These are phyloP conservation scores for Ustilago sp. DNA, from an alignment of 1,284 basidiomycete genomes.

Conservation along the genomic window DNA sequence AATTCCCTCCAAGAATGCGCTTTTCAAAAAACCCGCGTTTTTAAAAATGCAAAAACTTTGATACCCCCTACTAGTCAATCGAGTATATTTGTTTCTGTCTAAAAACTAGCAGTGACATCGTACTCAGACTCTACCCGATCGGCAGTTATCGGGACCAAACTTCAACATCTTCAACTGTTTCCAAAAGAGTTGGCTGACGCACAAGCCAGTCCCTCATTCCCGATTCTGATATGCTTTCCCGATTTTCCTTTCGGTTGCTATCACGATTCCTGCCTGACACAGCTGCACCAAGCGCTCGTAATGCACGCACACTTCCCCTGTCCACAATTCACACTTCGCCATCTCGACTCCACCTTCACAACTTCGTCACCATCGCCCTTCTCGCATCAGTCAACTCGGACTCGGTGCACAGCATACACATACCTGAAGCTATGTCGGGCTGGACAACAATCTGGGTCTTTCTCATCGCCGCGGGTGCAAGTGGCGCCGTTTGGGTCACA, in stretches of 20 bases:
- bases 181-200: slow-evolving; percentile 15
- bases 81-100: too few species aligned
- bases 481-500: slow-evolving; percentile 56
- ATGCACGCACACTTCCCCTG: slow-evolving; percentile 2
- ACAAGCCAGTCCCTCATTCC: slow-evolving; percentile 25
- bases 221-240: slow-evolving; percentile 4
- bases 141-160: too few species aligned
- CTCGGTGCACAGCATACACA: slow-evolving; percentile 2
- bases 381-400: not conserved
- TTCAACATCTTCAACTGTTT: too few species aligned
- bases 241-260: slow-evolving; percentile 7
- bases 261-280: not conserved
- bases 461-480: slow-evolving; percentile 52
- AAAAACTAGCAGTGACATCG: too few species aligned
- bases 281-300: slow-evolving; percentile 1
- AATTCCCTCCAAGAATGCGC: too few species aligned
- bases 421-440: slow-evolving; percentile 61
- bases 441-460: slow-evolving; percentile 67
- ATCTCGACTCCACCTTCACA: not conserved
- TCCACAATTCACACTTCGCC: slow-evolving; percentile 3
- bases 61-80: too few species aligned
- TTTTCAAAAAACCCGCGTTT: too few species aligned
- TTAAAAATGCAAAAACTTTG: too few species aligned
- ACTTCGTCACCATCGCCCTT: not conserved
- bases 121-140: too few species aligned